Evolutionary conservation across 129 eudicot species (phyloP).

Genomic region (Glebionis coronaria): DNA sequence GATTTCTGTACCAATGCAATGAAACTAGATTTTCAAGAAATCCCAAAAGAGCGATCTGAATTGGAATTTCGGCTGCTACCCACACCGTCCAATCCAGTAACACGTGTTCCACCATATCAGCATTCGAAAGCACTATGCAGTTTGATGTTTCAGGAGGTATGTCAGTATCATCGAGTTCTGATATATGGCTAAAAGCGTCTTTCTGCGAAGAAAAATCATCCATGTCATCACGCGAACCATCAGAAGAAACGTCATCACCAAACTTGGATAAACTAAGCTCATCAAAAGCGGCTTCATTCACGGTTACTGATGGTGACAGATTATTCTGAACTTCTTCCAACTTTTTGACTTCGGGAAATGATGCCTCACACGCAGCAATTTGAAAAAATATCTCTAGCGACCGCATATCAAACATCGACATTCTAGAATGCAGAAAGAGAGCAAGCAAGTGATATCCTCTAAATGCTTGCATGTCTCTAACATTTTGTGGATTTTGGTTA

Average conservation of each 20-base stretch:
- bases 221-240: constrained; percentile 74
- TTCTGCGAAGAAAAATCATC: constrained; percentile 90
- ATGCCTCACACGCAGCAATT: constrained; percentile 97
- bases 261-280: constrained; percentile 68
- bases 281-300: constrained; percentile 55
- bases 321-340: constrained; percentile 28
- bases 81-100: constrained; percentile 97
- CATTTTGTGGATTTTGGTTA: constrained; percentile 92
- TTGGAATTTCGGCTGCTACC: constrained; percentile 87
- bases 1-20: constrained; percentile 99
- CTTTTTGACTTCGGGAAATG: constrained; percentile 85
- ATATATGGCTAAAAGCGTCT: constrained; percentile 80
- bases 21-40: constrained; percentile 96
- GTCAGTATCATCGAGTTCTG: constrained; percentile 70
- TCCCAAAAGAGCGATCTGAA: constrained; percentile 80
- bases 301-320: constrained; percentile 46
- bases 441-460: constrained; percentile 93
- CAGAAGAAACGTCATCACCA: constrained; percentile 78
- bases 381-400: constrained; percentile 92
- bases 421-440: constrained; percentile 77
- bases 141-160: constrained; percentile 79
- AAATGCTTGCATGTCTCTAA: constrained; percentile 88
- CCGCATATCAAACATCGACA: constrained; percentile 90
- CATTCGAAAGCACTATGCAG: constrained; percentile 92
- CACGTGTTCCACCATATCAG: constrained; percentile 98